These are phyloP conservation scores for Monocercomonoides exilis DNA, from an alignment of 78 protist species.

Conservation along the genomic window DNA sequence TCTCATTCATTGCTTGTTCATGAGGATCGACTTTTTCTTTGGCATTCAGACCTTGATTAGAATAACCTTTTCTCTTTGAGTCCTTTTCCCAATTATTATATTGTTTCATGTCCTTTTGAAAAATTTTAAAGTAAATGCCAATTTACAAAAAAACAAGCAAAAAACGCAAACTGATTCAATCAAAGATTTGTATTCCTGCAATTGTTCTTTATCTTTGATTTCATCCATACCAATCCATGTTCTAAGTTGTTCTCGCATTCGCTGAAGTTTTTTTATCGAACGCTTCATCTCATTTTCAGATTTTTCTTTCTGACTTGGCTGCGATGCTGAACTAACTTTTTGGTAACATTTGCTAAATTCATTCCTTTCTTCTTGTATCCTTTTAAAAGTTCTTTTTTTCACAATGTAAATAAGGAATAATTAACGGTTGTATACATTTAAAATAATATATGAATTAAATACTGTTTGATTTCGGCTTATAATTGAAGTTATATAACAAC, in stretches of 20 bases:
- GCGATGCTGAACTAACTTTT: conserved; percentile 61
- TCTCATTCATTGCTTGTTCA: background rate
- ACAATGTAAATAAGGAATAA: too few relatives aligned
- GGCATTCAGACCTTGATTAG: conserved; percentile 69
- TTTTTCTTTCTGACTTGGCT: conserved; percentile 74
- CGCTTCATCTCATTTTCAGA: conserved; percentile 81
- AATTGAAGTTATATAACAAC: too few relatives aligned
- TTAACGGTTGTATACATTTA: too few relatives aligned
- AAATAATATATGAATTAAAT: too few relatives aligned
- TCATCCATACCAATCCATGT: conserved; percentile 71
- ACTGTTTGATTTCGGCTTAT: too few relatives aligned
- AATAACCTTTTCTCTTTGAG: conserved; percentile 83
- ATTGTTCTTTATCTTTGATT: conserved; percentile 73
- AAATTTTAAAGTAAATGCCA: too few relatives aligned
- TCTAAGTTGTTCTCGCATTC: conserved; percentile 78
- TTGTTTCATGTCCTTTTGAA: conserved; percentile 90
- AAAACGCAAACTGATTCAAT: too few relatives aligned
- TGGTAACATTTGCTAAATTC: too few relatives aligned
- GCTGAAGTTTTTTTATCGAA: conserved; percentile 90
- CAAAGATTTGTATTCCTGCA: conserved; percentile 52
- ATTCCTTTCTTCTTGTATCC: too few relatives aligned
- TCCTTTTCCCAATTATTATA: conserved; percentile 83
- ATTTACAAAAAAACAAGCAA: too few relatives aligned
- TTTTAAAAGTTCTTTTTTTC: too few relatives aligned
- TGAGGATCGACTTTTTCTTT: conserved; percentile 5